Evolutionary conservation across 257 asterid species (phyloP), one percentile per base, ranked within the genome.

Genomic region (Lycium barbarum): DNA sequence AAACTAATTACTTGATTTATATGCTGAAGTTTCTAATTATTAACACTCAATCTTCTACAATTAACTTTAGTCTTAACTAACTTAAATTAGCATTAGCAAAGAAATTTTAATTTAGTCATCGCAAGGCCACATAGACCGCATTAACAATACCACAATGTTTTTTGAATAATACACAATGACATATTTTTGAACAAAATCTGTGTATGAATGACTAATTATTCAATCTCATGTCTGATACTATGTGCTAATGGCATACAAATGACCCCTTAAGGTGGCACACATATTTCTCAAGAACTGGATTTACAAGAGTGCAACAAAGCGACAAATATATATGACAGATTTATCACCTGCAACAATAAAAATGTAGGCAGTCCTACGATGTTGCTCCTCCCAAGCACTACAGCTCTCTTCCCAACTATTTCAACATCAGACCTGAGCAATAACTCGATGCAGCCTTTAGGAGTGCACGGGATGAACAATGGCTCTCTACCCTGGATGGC

Each of bases 371-470:
- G 87, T 76, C 99, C 99, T 88, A 93, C 99, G 66, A 94, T 93
- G 87, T 94, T 96, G 92, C 99, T 96, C 90, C 92, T 91, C 58
- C 97, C 97, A 79, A 93, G 90, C 86, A 93, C 95, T 81, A 92
- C 97, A 81, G 92, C 95, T 53, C 87, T 91, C 90, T 92, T 93
- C 67, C 97, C 97, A 79, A 1, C 86, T 79, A 93, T 91, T 82
- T 90, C 91, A 59, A 92, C 81, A 79, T 90, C 93, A 22, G 94
- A 89, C 84, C 90, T 93, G 74, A 93, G 89, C 88, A 93, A 91
- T 89, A 93, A 82, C 90, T 93, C 95, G 17, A 92, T 88, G 87
- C 95, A 93, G 72, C 93, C 97, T 84, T 92, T 93, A 9, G 97
- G 91, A 53, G 97, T 92, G 78, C 97, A 93, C 33, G 97, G 92